Percentiles rank a stretch among this genome's conserved stretches.
These are phyloP conservation scores for Pelargonium exstipulatum DNA, from an alignment of 441 rosid species.

Conservation along the genomic window DNA sequence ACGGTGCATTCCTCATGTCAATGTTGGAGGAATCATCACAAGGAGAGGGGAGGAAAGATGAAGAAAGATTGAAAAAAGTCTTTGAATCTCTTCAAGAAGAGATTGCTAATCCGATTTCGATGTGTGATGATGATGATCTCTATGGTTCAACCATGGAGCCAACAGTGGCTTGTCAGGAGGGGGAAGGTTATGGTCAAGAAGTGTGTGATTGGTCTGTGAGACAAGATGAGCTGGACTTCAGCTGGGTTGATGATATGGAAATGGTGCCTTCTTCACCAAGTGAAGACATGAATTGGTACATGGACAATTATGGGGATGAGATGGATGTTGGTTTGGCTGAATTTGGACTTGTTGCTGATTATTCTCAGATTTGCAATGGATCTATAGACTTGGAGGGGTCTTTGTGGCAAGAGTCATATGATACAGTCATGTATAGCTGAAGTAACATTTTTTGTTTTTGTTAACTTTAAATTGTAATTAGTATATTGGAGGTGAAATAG, in stretches of 20 bases:
- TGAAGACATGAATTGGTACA: conserved; percentile 8
- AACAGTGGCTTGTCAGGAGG: no score
- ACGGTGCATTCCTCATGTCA: conserved; percentile 6
- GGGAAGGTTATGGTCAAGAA: no score
- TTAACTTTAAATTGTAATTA: no score
- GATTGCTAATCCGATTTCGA: neutral
- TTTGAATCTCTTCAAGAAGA: conserved; percentile 4
- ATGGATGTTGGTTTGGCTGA: conserved; percentile 5
- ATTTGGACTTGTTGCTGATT: conserved; percentile 7
- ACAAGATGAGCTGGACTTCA: neutral
- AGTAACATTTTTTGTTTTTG: neutral
- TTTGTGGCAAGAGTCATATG: conserved; percentile 7
- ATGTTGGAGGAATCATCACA: neutral
- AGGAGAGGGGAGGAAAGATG: neutral
- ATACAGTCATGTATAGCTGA: neutral
- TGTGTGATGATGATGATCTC: neutral
- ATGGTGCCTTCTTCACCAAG: conserved; percentile 12
- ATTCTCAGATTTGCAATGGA: conserved; percentile 4
- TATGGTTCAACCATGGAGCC: neutral
- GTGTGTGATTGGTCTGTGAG: neutral
- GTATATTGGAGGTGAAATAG: no score
- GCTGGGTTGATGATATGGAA: conserved; percentile 6
- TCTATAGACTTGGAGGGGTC: neutral
- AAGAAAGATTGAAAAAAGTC: neutral
- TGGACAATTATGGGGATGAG: neutral